phyloP scores from a whole-genome alignment of 2,329 filamentous ascomycete species.

The Paecilomyces niveus region DNA sequence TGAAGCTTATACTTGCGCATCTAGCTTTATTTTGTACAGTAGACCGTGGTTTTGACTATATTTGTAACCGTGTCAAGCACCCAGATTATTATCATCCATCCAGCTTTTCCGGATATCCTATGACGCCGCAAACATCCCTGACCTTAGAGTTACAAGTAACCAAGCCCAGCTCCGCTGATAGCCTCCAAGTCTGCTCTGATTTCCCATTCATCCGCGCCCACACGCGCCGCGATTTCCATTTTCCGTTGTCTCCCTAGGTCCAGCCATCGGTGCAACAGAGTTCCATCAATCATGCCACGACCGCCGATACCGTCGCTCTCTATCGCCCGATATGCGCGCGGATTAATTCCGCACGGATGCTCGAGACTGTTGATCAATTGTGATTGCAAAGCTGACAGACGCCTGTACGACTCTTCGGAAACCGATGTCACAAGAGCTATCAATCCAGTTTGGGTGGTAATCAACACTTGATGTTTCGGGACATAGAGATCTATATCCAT shows the following conservation, averaged over 20 bases:
- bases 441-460: conserved; percentile 68
- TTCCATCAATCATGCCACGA: conserved; percentile 69
- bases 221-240: conserved; percentile 65
- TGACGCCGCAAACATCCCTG: background rate
- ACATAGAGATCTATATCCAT: conserved; percentile 30
- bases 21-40: background rate
- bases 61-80: background rate
- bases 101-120: background rate
- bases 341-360: conserved; percentile 73
- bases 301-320: conserved; percentile 43
- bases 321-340: conserved; percentile 64
- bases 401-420: conserved; percentile 72
- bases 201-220: conserved; percentile 61
- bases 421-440: conserved; percentile 71
- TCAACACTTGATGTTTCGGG: conserved; percentile 52
- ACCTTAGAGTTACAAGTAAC: conserved; percentile 24
- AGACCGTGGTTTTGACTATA: background rate
- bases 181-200: conserved; percentile 63
- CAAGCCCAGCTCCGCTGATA: conserved; percentile 57
- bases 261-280: conserved; percentile 65
- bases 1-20: background rate
- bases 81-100: background rate
- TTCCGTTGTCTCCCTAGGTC: conserved; percentile 66
- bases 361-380: conserved; percentile 72
- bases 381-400: conserved; percentile 71